phyloP scores from a whole-genome alignment of 345 rosid species.

The Eucalyptus paniculata region DNA sequence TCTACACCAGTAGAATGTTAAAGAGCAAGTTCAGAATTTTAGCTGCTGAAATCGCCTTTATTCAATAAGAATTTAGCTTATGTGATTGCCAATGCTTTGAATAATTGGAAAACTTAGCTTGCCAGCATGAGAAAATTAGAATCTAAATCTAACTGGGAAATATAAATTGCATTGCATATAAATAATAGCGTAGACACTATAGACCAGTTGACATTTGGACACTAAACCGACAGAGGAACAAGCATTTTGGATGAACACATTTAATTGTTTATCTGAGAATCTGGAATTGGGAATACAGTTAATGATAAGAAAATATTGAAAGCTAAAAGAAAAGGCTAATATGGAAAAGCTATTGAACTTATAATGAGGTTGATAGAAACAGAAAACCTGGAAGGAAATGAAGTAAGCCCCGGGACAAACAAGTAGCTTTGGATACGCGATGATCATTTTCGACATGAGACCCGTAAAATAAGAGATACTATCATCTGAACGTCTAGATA shows the following conservation, averaged over 20 bases:
- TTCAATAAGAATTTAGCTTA: not conserved
- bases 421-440: not conserved
- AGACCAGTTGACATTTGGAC: not conserved
- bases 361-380: not conserved
- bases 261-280: not conserved
- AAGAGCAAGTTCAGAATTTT: not conserved
- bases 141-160: not conserved
- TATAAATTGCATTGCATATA: not conserved
- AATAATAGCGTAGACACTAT: not conserved
- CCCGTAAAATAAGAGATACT: not conserved
- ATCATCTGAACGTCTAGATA: not conserved
- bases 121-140: not conserved
- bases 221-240: not conserved
- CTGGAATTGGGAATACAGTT: not conserved
- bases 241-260: not conserved
- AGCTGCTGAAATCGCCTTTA: not conserved
- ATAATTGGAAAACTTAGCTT: not conserved
- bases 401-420: not conserved
- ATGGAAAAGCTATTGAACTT: not conserved
- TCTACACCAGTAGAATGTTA: not conserved
- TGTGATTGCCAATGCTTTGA: not conserved
- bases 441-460: not conserved
- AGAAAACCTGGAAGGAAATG: not conserved
- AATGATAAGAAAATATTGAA: not conserved
- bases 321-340: not conserved